Conservation (phyloP, 2,329 filamentous ascomycete species). For the Claviceps sp. region DNA sequence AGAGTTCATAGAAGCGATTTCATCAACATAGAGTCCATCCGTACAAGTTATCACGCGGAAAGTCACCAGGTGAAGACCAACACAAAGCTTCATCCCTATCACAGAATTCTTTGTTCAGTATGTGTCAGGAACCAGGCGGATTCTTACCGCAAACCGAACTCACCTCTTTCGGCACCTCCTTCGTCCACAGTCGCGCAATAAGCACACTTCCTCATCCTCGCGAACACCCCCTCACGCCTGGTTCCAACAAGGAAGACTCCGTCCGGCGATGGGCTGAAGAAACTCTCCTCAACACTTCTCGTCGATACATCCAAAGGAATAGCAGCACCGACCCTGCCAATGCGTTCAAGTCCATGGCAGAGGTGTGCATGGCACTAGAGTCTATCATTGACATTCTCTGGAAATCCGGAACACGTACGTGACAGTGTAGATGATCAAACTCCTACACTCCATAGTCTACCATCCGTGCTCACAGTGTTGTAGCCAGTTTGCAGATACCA, state of each 20-base stretch:
- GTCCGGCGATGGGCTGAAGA: slow-evolving; percentile 44
- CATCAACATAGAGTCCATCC: too few species aligned
- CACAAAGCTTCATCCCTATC: background rate
- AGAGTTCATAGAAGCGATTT: too few species aligned
- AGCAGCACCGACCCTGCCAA: slow-evolving; percentile 31
- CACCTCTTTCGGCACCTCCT: slow-evolving; percentile 42
- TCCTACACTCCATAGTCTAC: too few species aligned
- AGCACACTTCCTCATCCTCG: slow-evolving; percentile 42
- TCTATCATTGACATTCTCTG: slow-evolving; percentile 68
- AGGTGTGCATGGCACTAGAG: slow-evolving; percentile 63
- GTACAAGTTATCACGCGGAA: too few species aligned
- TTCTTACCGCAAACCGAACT: slow-evolving; percentile 34
- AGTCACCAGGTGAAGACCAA: too few species aligned
- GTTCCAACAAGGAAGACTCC: slow-evolving; percentile 46
- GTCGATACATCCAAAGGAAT: slow-evolving; percentile 49
- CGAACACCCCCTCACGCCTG: slow-evolving; percentile 35
- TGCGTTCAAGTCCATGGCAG: slow-evolving; percentile 46
- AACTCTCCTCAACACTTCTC: slow-evolving; percentile 37
- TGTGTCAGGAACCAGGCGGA: slow-evolving; percentile 28
- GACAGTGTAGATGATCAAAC: too few species aligned
- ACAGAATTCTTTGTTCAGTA: background rate
- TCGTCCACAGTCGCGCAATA: slow-evolving; percentile 26
- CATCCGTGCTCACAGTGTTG: background rate
- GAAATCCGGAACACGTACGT: slow-evolving; percentile 74
- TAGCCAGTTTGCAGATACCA: slow-evolving; percentile 68